These are phyloP conservation scores for Trichoderma aggressivum DNA, from an alignment of 2,329 filamentous ascomycete genomes.

Conservation along the genomic window DNA sequence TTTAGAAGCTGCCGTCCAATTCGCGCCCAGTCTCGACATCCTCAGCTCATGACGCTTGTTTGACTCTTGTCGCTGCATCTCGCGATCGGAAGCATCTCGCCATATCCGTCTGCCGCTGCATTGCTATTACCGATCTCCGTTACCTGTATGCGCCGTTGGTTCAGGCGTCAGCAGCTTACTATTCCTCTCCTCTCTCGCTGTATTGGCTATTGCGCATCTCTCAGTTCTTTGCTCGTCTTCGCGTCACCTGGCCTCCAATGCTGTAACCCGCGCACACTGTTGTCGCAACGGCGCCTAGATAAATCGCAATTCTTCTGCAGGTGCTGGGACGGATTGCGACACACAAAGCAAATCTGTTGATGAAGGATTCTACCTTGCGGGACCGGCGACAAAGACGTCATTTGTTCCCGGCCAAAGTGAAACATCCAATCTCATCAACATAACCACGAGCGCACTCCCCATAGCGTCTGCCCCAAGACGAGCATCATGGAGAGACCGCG, in stretches of 20 bases:
- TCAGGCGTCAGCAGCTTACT: background rate
- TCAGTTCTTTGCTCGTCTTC: background rate
- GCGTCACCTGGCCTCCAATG: background rate
- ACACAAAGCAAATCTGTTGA: background rate
- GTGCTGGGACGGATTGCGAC: background rate
- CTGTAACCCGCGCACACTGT: background rate
- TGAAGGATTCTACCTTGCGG: background rate
- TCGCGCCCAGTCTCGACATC: slow-evolving; percentile 7
- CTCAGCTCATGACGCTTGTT: background rate
- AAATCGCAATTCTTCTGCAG: background rate
- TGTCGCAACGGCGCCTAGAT: background rate
- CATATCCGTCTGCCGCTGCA: background rate
- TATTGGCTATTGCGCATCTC: background rate
- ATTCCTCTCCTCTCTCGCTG: background rate
- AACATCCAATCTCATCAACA: background rate
- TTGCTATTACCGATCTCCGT: background rate
- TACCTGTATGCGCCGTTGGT: background rate
- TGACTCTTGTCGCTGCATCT: background rate
- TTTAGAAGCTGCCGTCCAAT: background rate
- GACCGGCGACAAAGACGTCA: background rate
- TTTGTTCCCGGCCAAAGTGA: background rate
- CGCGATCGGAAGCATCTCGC: background rate
- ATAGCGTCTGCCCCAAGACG: background rate
- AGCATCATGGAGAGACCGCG: slow-evolving; percentile 15
- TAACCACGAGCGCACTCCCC: background rate